A percentile compares a stretch with the other conserved stretches of the same genome.
These are phyloP conservation scores for Petasospora fabianii DNA, from an alignment of 1,139 yeast species.

Conservation along the genomic window DNA sequence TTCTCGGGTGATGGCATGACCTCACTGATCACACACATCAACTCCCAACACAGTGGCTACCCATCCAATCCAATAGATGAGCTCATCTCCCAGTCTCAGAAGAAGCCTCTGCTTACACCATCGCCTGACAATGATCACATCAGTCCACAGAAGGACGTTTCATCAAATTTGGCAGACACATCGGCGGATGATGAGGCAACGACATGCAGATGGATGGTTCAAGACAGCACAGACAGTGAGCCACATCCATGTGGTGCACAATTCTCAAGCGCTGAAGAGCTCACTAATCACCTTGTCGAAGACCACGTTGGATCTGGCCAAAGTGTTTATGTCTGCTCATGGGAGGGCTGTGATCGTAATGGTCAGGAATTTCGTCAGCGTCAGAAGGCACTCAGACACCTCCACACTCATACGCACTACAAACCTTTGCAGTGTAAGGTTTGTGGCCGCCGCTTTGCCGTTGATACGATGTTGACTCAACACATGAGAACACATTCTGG, in stretches of 20 bases:
- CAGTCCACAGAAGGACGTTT: no score
- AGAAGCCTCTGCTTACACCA: conserved; percentile 7
- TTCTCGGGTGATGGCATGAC: conserved; percentile 50
- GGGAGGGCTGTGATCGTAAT: conserved; percentile 75
- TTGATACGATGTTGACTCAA: conserved; percentile 49
- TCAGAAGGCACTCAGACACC: conserved; percentile 81
- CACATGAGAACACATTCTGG: conserved; percentile 89
- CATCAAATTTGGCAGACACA: no score
- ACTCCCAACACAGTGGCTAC: conserved; percentile 39
- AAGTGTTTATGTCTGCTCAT: conserved; percentile 63
- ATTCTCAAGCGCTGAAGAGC: conserved; percentile 51
- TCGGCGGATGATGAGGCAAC: conserved; percentile 16
- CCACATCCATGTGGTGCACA: conserved; percentile 39
- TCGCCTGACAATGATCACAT: conserved; percentile 5
- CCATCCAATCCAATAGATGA: neutral
- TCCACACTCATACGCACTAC: conserved; percentile 83
- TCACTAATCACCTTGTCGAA: conserved; percentile 66
- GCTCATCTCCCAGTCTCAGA: neutral
- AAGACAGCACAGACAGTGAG: neutral
- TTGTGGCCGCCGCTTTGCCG: conserved; percentile 66
- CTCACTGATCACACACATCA: conserved; percentile 57
- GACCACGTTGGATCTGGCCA: conserved; percentile 75
- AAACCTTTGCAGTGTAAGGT: conserved; percentile 67
- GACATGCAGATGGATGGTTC: conserved; percentile 19
- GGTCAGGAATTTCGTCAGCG: conserved; percentile 67